phyloP scores from a whole-genome alignment of 2,329 filamentous ascomycete species.

The Dryadomyces sulphureus region DNA sequence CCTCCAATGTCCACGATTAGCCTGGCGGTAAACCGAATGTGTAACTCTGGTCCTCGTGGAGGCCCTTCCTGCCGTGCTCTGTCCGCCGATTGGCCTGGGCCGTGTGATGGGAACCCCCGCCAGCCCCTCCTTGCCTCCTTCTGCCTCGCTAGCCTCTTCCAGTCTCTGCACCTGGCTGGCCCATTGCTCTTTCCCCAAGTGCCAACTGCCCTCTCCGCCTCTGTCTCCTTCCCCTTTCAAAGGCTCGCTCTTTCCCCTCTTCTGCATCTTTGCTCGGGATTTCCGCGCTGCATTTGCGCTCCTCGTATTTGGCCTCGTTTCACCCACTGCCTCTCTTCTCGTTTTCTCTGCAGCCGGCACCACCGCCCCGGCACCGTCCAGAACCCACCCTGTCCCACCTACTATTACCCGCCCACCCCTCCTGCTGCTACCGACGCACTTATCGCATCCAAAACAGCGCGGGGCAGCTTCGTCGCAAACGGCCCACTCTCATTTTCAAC shows the following conservation, averaged over 20 bases:
- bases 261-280: background rate
- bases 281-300: too few species aligned
- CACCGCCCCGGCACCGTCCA: background rate
- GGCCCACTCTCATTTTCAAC: background rate
- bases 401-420: background rate
- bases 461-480: constrained; percentile 8
- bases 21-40: background rate
- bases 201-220: background rate
- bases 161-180: background rate
- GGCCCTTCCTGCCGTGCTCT: background rate
- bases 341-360: background rate
- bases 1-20: background rate
- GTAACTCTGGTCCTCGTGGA: background rate
- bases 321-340: background rate
- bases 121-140: background rate
- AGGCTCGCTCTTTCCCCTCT: background rate
- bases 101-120: background rate
- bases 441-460: constrained; percentile 8
- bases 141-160: background rate
- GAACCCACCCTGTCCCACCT: too few species aligned
- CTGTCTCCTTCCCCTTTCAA: background rate
- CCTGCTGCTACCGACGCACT: constrained; percentile 1
- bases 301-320: background rate
- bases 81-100: background rate
- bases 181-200: background rate